Evolutionary conservation across 2,329 filamentous ascomycete genomes (phyloP), one percentile per base, ranked within the genome.

Genomic region (Phyllosticta citrichinensis): DNA sequence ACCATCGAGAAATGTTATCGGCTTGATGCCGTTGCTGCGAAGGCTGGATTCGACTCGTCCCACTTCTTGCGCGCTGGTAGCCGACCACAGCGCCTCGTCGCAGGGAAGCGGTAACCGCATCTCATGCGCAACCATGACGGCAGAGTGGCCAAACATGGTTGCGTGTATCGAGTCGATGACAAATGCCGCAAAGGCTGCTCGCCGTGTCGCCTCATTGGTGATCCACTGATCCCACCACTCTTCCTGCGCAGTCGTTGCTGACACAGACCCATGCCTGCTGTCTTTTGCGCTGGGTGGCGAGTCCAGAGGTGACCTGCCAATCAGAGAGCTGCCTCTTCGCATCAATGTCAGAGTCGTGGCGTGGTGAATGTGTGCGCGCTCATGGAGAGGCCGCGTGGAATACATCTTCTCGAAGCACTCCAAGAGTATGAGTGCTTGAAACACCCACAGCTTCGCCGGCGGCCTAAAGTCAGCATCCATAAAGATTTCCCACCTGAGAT

Each of bases 331-430:
- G 5, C 94, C 94, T 67, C 94, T 84, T 40, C 94, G 87, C 93
- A 99, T 97, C 62, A 97, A 78, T 0, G 92, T 96, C 65, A 99
- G 85, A 0, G 92, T 97, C 0, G 93, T 97, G 14, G 93, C 93
- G 71, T 99, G 94, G 69, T 97, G 93, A 54, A 97, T 96, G 68
- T 97, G 93, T 1, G 93, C 93, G 65, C 94, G 83, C 74, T 99
- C 94, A 73, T 99, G 94, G 33, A 97, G 79, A 62, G 90, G 87
- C 65, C 92, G 83, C 0, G 93, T 96, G 50, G 91, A 94, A 73
- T 93, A 97, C 88, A 96, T 94, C 79, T 99, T 99, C 76, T 99
- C 94, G 68, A 96, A 97, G 0, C 96, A 78, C 72, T 99, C 94
- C 12, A 97, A 80, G 5, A 97, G 80, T 4, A 97, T 79, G 57